A percentile compares a stretch with the other conserved stretches of the same genome.
phyloP scores from a whole-genome alignment of 1,284 basidiomycete genomes.

The Leucoagaricus sp. region DNA sequence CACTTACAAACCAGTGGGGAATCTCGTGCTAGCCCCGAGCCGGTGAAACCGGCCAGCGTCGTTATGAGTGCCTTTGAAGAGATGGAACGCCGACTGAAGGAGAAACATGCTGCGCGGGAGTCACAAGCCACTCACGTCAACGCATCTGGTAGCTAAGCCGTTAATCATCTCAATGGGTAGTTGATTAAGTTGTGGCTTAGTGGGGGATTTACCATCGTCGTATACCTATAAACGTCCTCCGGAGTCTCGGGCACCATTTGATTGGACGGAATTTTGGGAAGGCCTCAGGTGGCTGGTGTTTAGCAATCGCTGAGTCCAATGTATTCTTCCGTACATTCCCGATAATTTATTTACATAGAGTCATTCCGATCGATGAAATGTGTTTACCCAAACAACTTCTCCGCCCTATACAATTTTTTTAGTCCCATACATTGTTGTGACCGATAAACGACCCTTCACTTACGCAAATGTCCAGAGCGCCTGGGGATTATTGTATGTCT shows the following conservation, averaged over 20 bases:
- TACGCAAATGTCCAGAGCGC: conserved; percentile 62
- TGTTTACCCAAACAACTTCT: conserved; percentile 4
- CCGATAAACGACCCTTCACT: conserved; percentile 6
- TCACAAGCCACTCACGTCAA: neutral
- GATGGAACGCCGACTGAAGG: conserved; percentile 57
- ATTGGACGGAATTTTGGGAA: conserved; percentile 34
- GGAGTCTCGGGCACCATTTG: conserved; percentile 17
- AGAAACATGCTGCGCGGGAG: conserved; percentile 33
- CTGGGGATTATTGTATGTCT: conserved; percentile 66
- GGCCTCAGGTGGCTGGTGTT: conserved; percentile 42
- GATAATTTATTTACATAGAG: neutral
- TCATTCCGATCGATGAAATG: neutral
- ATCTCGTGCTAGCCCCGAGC: conserved; percentile 10
- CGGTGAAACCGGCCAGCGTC: conserved; percentile 32
- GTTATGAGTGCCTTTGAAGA: conserved; percentile 64
- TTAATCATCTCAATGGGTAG: conserved; percentile 6
- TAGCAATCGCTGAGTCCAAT: conserved; percentile 32
- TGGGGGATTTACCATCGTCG: conserved; percentile 11
- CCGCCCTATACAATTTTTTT: neutral
- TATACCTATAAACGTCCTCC: conserved; percentile 16
- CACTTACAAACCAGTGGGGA: conserved; percentile 31
- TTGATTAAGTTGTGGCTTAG: conserved; percentile 12
- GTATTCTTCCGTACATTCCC: neutral
- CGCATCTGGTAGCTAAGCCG: conserved; percentile 12
- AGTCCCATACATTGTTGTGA: neutral